Base-by-base conservation (phyloP, 1,284 basidiomycete genomes). In the Ustilago loliicola region DNA sequence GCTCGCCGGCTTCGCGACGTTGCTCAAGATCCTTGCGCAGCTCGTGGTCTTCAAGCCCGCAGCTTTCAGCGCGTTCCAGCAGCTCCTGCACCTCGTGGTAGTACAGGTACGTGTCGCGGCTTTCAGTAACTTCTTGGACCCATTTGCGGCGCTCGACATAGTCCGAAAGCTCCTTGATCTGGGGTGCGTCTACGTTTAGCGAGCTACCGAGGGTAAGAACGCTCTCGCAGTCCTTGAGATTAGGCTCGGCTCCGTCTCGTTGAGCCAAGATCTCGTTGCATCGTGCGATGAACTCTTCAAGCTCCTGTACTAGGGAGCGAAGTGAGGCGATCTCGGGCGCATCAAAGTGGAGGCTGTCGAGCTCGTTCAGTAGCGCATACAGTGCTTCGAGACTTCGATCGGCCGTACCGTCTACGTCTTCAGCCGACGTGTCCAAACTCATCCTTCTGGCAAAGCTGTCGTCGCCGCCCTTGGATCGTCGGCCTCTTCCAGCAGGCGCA, bases 331-430 rank as follows among this genome's bases (percentile, higher is more conserved):
- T 92, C 87, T 95, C 94, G 7, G 90, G 89, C 63, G 90, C 90
- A 73, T 95, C 93, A 80, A 95, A 94, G 1, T 93, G 93, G 23
- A 95, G 90, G 19, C 86, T 88, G 52, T 92, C 90, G 3, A 93
- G 92, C 80, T 94, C 92, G 8, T 86, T 84, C n/a, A 94, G 87
- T 27, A 94, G 88, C 11, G 88, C 87, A 76, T 76, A 65, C n/a
- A 83, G 25, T 4, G 75, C 64, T 30, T 72, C 72, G 2, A 70
- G 70, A 56, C 77, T 78, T 40, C 80, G 75, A 59, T 80, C 78
- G 23, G 50, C 48, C 11, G 42, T 54, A 17, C 38, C 19, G 13
- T 73, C 76, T 2, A 40, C 47, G 15, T 71, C 76, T 3, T 78
- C 76, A n/a, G 61, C 65, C 17, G 59, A 34, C 5, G 57, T 21